Conservation (phyloP, 1,284 basidiomycete species). For the Phellinidium pouzarii region DNA sequence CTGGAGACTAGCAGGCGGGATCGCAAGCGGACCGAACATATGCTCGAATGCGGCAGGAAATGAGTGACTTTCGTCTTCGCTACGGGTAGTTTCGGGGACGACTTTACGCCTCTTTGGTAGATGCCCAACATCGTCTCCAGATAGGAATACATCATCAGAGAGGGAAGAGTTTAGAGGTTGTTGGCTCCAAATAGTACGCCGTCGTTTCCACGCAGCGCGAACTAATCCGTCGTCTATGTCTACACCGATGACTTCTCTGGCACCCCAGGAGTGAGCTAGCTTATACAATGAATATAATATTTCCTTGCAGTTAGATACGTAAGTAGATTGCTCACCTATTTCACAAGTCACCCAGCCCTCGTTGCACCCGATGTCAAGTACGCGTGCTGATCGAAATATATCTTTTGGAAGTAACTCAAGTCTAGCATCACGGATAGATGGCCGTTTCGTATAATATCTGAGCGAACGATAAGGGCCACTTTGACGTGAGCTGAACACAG, state of each 20-base stretch:
- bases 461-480: not conserved
- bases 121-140: constrained; percentile 4
- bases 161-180: constrained; percentile 27
- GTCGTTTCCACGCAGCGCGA: constrained; percentile 61
- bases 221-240: constrained; percentile 74
- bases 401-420: constrained; percentile 48
- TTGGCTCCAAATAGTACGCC: constrained; percentile 62
- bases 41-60: constrained; percentile 73
- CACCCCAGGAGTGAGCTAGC: constrained; percentile 55
- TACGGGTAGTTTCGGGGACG: not conserved
- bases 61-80: constrained; percentile 32
- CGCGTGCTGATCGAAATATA: constrained; percentile 47
- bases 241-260: constrained; percentile 64
- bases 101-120: constrained; percentile 26
- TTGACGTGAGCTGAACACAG: constrained; percentile 6
- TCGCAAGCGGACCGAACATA: constrained; percentile 64
- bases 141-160: constrained; percentile 28
- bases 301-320: not conserved
- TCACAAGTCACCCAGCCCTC: constrained; percentile 78
- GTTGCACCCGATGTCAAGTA: constrained; percentile 80
- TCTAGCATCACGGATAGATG: constrained; percentile 49
- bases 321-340: constrained; percentile 46
- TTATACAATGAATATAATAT: not conserved
- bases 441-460: constrained; percentile 71
- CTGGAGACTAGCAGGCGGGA: constrained; percentile 39